A percentile compares a stretch with the other conserved stretches of the same genome.
phyloP scores from a whole-genome alignment of 1,284 basidiomycete species.

The Peniophora sp. region DNA sequence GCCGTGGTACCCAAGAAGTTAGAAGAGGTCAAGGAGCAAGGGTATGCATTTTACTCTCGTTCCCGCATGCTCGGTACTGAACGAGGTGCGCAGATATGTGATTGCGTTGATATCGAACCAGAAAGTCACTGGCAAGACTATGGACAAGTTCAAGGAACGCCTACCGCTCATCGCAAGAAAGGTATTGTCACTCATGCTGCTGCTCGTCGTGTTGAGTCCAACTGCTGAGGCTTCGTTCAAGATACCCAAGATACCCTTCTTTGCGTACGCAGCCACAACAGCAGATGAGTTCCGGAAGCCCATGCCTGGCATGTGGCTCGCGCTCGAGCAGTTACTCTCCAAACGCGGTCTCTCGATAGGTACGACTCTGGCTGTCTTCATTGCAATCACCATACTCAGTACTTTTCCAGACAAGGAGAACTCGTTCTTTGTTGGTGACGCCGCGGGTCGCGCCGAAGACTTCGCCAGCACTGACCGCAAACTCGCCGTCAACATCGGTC shows the following conservation, averaged over 20 bases:
- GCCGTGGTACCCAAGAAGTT: conserved; percentile 57
- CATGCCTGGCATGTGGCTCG: conserved; percentile 81
- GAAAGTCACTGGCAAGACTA: conserved; percentile 37
- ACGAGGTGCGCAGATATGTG: conserved; percentile 47
- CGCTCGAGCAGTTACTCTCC: conserved; percentile 54
- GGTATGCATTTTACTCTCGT: conserved; percentile 34
- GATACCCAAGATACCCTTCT: conserved; percentile 72
- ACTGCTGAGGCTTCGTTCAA: too few relatives aligned
- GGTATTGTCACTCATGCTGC: conserved; percentile 33
- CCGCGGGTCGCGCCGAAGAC: conserved; percentile 73
- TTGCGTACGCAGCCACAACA: conserved; percentile 69
- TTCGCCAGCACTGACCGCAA: conserved; percentile 80
- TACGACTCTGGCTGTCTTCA: conserved; percentile 22
- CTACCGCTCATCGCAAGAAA: conserved; percentile 59
- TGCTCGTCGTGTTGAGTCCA: too few relatives aligned
- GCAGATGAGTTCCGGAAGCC: conserved; percentile 84
- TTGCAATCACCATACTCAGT: not conserved
- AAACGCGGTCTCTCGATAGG: conserved; percentile 60
- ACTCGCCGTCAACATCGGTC: conserved; percentile 70
- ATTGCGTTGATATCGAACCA: conserved; percentile 83
- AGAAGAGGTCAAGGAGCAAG: conserved; percentile 48
- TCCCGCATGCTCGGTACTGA: not conserved
- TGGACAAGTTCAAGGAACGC: conserved; percentile 71
- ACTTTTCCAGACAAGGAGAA: conserved; percentile 45
- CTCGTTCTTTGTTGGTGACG: conserved; percentile 86